Conservation (phyloP, 208 protist species). For the Leishmania amazonensis region DNA sequence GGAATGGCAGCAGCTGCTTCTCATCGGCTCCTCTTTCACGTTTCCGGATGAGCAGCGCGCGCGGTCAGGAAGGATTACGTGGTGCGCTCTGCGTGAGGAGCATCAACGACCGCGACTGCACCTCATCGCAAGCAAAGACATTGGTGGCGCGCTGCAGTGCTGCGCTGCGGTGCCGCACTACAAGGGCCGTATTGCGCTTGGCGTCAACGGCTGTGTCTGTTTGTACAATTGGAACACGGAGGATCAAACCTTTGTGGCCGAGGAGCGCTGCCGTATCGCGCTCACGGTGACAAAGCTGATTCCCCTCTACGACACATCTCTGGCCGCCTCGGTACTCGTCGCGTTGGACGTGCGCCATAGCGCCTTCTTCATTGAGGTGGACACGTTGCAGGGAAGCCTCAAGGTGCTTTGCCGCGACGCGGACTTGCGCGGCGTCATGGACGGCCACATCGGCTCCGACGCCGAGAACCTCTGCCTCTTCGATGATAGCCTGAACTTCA, state of each 20-base stretch:
- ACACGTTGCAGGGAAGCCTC: slow-evolving; percentile 73
- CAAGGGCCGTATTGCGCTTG: slow-evolving; percentile 69
- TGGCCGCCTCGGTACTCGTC: slow-evolving; percentile 40
- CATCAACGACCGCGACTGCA: slow-evolving; percentile 16
- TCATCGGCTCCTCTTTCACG: slow-evolving; percentile 81
- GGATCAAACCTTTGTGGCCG: slow-evolving; percentile 69
- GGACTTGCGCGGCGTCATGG: slow-evolving; percentile 65
- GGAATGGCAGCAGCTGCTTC: slow-evolving; percentile 27
- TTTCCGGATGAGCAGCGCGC: slow-evolving; percentile 76
- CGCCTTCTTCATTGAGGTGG: slow-evolving; percentile 61
- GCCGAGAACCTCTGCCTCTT: slow-evolving; percentile 43
- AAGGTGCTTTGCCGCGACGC: slow-evolving; percentile 54
- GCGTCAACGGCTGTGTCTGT: slow-evolving; percentile 74
- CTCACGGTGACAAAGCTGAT: slow-evolving; percentile 63
- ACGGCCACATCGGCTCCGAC: slow-evolving; percentile 34
- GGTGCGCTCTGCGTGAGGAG: slow-evolving; percentile 34
- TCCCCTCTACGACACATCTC: slow-evolving; percentile 34
- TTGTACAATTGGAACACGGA: slow-evolving; percentile 67
- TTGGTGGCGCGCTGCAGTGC: slow-evolving; percentile 76
- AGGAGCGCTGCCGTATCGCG: slow-evolving; percentile 67
- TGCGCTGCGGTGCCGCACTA: slow-evolving; percentile 76
- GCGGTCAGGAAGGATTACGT: slow-evolving; percentile 63
- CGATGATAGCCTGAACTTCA: slow-evolving; percentile 75
- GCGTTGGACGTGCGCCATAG: slow-evolving; percentile 75
- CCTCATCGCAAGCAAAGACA: slow-evolving; percentile 50